Conservation (phyloP, 495 filamentous ascomycete species). For the Parathielavia appendiculata region DNA sequence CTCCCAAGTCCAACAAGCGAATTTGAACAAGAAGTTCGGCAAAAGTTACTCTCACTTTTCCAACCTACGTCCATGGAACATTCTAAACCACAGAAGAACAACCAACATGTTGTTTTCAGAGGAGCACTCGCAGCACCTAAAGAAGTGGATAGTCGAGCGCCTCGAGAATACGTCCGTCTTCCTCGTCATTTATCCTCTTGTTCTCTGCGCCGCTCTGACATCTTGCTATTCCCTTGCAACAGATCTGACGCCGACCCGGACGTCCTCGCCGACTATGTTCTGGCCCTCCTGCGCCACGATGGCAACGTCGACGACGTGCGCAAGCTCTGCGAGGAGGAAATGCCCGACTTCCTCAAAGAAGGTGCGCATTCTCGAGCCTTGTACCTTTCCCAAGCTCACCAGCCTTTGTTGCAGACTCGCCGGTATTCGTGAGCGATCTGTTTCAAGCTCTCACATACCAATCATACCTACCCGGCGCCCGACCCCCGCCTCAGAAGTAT, state of each 20-base stretch:
- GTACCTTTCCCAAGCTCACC: not conserved
- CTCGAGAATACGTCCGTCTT: conserved; percentile 78
- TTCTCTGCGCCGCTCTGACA: conserved; percentile 9
- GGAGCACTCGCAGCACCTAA: conserved; percentile 65
- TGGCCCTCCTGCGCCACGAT: conserved; percentile 82
- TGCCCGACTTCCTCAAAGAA: conserved; percentile 84
- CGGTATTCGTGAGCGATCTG: conserved; percentile 76
- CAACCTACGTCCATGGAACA: not conserved
- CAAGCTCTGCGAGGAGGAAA: conserved; percentile 66
- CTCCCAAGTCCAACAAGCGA: too few species aligned
- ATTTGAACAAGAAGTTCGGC: not conserved
- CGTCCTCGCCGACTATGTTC: conserved; percentile 90
- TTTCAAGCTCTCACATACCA: conserved; percentile 66
- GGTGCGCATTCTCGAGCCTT: conserved; percentile 44
- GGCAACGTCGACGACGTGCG: conserved; percentile 68
- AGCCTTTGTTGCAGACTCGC: conserved; percentile 50
- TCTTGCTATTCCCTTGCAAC: not conserved
- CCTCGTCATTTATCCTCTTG: not conserved
- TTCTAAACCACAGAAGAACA: not conserved
- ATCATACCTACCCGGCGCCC: conserved; percentile 54
- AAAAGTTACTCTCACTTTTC: not conserved
- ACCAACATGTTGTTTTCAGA: conserved; percentile 71
- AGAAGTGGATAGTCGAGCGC: conserved; percentile 84
- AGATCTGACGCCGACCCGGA: conserved; percentile 94
- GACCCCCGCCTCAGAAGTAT: conserved; percentile 36